Percentiles rank a stretch among this genome's conserved stretches.
phyloP scores from a whole-genome alignment of 2,329 filamentous ascomycete species.

The Remersonia thermophila region DNA sequence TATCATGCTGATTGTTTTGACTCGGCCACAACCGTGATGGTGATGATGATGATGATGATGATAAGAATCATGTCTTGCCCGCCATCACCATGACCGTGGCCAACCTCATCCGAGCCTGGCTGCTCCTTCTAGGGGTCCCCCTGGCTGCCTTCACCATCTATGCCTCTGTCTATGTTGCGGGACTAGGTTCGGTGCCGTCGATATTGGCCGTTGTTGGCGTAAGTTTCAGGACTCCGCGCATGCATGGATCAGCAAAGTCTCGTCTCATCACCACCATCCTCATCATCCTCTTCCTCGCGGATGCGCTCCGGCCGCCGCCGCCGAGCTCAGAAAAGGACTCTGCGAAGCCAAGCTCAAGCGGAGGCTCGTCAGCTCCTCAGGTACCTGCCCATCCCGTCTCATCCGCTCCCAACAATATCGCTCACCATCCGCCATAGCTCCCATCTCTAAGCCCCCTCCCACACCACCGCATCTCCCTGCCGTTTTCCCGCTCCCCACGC shows the following conservation, averaged over 20 bases:
- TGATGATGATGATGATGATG: slow-evolving; percentile 9
- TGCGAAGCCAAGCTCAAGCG: neutral
- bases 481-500: neutral
- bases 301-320: too few species aligned
- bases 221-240: too few species aligned
- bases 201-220: slow-evolving; percentile 15
- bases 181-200: slow-evolving; percentile 9
- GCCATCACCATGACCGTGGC: neutral
- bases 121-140: slow-evolving; percentile 13
- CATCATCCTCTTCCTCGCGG: neutral
- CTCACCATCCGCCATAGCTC: slow-evolving; percentile 1
- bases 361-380: neutral
- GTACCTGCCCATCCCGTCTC: too few species aligned
- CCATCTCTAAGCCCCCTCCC: slow-evolving; percentile 1
- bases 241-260: neutral
- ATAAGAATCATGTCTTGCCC: neutral
- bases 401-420: neutral
- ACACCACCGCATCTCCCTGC: slow-evolving; percentile 4
- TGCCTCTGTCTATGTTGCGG: slow-evolving; percentile 13
- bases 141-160: slow-evolving; percentile 15
- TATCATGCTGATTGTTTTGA: too few species aligned
- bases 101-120: slow-evolving; percentile 10
- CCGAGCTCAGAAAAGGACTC: neutral
- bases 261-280: too few species aligned
- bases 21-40: too few species aligned